phyloP scores from a whole-genome alignment of 1,139 yeast species.

The Yamadazyma trypodendri region DNA sequence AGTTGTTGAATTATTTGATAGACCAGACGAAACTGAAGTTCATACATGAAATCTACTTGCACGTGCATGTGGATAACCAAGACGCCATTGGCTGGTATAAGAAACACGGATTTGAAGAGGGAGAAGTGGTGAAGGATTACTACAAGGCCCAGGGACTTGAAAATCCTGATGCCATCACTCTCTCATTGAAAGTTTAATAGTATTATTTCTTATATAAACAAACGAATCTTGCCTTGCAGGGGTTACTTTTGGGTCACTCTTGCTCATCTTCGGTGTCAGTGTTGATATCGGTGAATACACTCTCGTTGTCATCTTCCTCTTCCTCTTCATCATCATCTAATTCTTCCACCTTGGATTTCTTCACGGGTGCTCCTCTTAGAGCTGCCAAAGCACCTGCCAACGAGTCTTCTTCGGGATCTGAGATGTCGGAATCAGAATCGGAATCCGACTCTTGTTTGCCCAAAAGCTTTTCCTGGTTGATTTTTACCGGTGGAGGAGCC shows the following conservation, averaged over 20 bases:
- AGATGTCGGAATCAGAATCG: conserved; percentile 46
- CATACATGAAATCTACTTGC: conserved; percentile 58
- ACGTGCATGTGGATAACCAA: conserved; percentile 52
- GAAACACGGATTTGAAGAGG: conserved; percentile 49
- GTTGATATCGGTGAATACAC: conserved; percentile 47
- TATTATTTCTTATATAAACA: not conserved
- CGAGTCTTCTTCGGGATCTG: conserved; percentile 65
- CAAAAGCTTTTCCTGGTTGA: conserved; percentile 18
- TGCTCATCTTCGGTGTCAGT: conserved; percentile 56
- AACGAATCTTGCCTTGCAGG: too few relatives aligned
- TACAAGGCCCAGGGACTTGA: conserved; percentile 49
- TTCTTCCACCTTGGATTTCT: conserved; percentile 27
- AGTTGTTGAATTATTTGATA: conserved; percentile 53
- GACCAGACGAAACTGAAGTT: conserved; percentile 52
- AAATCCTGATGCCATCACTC: conserved; percentile 45
- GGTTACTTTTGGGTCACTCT: too few relatives aligned
- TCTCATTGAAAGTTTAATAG: conserved; percentile 19
- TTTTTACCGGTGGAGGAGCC: conserved; percentile 38
- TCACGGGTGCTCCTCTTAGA: conserved; percentile 53
- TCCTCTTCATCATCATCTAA: conserved; percentile 39
- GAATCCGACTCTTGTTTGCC: conserved; percentile 17
- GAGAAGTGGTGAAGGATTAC: conserved; percentile 43
- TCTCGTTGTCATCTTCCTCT: conserved; percentile 37
- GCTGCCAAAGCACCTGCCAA: conserved; percentile 67
- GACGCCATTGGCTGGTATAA: conserved; percentile 56